phyloP scores from a whole-genome alignment of 345 rosid genomes.

The Pugionium cornutum region DNA sequence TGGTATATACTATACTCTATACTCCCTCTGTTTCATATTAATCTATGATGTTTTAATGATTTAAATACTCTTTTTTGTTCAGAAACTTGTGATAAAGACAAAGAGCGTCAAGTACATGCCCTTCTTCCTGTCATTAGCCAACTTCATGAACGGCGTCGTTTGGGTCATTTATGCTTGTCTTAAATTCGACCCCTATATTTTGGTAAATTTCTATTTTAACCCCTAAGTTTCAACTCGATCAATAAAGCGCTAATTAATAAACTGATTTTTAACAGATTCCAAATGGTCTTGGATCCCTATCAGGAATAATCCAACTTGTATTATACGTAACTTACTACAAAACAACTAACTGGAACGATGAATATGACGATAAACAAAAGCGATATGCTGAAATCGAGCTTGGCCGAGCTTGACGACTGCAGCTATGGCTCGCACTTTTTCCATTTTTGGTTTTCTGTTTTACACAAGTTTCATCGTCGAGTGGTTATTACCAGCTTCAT shows the following conservation, averaged over 20 bases:
- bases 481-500: slow-evolving; percentile 11
- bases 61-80: neutral
- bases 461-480: neutral
- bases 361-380: slow-evolving; percentile 43
- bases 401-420: slow-evolving; percentile 27
- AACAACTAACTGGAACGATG: slow-evolving; percentile 46
- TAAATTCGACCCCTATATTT: slow-evolving; percentile 55
- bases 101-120: slow-evolving; percentile 96
- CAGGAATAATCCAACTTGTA: slow-evolving; percentile 55
- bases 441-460: neutral
- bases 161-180: slow-evolving; percentile 65
- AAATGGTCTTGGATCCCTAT: slow-evolving; percentile 52
- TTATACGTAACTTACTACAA: slow-evolving; percentile 46
- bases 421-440: slow-evolving; percentile 2
- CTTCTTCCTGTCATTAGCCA: slow-evolving; percentile 54
- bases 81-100: slow-evolving; percentile 63
- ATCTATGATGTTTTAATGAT: neutral
- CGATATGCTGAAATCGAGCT: slow-evolving; percentile 39
- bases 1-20: slow-evolving; percentile 42
- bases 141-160: slow-evolving; percentile 52
- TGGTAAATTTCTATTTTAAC: slow-evolving; percentile 42
- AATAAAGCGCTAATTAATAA: neutral
- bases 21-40: no score
- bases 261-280: slow-evolving; percentile 42
- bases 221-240: neutral